phyloP scores from a whole-genome alignment of 1,139 yeast genomes.

The Candida sanyaensis region DNA sequence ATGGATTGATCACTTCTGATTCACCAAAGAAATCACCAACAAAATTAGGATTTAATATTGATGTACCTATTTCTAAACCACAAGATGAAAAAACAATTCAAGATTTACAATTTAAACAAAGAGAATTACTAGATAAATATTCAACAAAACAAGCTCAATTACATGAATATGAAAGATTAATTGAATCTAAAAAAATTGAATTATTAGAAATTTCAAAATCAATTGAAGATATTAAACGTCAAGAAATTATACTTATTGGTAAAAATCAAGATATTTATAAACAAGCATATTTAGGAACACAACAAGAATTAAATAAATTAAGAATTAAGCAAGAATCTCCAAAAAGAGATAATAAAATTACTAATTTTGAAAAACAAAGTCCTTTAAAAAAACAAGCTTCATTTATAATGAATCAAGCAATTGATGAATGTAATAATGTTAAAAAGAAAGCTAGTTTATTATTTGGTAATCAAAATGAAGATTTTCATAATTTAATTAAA shows the following conservation, averaged over 20 bases:
- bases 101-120: constrained; percentile 12
- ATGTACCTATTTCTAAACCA: neutral
- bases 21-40: neutral
- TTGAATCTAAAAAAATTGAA: constrained; percentile 27
- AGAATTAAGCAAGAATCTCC: constrained; percentile 2
- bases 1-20: neutral
- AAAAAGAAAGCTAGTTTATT: constrained; percentile 12
- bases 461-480: constrained; percentile 7
- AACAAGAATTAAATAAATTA: constrained; percentile 11
- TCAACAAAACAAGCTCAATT: constrained; percentile 26
- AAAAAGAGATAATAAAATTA: neutral
- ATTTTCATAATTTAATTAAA: constrained; percentile 8
- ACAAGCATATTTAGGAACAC: constrained; percentile 13
- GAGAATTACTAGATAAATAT: constrained; percentile 16
- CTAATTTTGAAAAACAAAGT: neutral
- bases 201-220: constrained; percentile 28
- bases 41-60: neutral
- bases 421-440: constrained; percentile 10
- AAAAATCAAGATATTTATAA: constrained; percentile 11
- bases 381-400: constrained; percentile 11
- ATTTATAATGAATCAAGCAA: constrained; percentile 9
- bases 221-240: constrained; percentile 16
- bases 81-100: constrained; percentile 5
- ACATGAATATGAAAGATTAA: constrained; percentile 24
- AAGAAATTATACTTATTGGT: constrained; percentile 10